These are phyloP conservation scores for Nemania sp. DNA, from an alignment of 2,329 filamentous ascomycete species.

Conservation along the genomic window DNA sequence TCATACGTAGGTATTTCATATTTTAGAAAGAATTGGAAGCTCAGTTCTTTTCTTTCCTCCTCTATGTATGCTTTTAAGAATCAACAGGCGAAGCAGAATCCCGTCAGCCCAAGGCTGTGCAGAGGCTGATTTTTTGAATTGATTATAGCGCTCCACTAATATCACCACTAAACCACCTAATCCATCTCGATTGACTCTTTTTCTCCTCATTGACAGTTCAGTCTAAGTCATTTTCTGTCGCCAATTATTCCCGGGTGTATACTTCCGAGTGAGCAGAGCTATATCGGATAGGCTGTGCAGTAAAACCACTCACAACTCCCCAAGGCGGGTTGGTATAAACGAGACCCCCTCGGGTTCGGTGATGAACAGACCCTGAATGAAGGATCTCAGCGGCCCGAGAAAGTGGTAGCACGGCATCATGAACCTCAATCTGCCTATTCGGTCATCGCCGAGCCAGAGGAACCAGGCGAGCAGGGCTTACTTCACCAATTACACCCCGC, in stretches of 20 bases:
- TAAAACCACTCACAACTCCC: background rate
- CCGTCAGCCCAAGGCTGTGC: conserved; percentile 30
- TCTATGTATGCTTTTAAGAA: background rate
- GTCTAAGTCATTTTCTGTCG: conserved; percentile 7
- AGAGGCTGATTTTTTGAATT: conserved; percentile 20
- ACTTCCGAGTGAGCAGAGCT: conserved; percentile 5
- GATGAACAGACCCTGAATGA: conserved; percentile 30
- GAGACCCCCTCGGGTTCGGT: conserved; percentile 21
- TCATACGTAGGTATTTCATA: background rate
- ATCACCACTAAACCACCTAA: conserved; percentile 20
- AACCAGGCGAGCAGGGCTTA: conserved; percentile 69
- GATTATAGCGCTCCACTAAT: conserved; percentile 35
- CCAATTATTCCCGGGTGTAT: background rate
- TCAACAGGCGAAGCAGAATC: background rate
- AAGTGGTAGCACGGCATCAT: conserved; percentile 50
- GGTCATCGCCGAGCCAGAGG: conserved; percentile 60
- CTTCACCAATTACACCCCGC: conserved; percentile 66
- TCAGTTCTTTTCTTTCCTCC: background rate
- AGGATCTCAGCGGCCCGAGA: conserved; percentile 27
- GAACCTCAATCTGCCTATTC: conserved; percentile 65
- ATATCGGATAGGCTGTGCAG: background rate
- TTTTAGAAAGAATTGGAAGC: background rate
- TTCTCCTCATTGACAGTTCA: conserved; percentile 26
- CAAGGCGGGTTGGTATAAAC: background rate
- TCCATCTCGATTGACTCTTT: conserved; percentile 7